phyloP scores from a whole-genome alignment of 2,329 filamentous ascomycete species.

The Sporothrix mexicana region DNA sequence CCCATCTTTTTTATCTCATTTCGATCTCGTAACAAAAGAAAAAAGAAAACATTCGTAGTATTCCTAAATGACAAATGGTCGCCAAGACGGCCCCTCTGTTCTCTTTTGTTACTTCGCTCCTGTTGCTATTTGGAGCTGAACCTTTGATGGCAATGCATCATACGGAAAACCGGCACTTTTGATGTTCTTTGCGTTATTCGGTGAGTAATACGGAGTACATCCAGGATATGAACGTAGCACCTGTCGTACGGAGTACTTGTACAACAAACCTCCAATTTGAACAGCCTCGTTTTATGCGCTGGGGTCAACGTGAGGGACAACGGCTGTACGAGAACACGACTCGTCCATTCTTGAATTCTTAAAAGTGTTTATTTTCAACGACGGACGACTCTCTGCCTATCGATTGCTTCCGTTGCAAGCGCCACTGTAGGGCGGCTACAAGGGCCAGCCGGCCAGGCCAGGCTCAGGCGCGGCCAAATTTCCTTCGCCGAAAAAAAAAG shows the following conservation, averaged over 20 bases:
- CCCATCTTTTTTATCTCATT: neutral
- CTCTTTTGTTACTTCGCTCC: neutral
- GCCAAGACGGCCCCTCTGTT: slow-evolving; percentile 8
- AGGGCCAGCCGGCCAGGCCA: neutral
- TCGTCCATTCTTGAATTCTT: neutral
- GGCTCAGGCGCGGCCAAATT: neutral
- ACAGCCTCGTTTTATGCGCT: slow-evolving; percentile 23
- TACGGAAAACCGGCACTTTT: slow-evolving; percentile 9
- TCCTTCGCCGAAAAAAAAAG: neutral
- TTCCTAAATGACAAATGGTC: slow-evolving; percentile 4
- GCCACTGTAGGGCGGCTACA: slow-evolving; percentile 18
- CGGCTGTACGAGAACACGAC: neutral
- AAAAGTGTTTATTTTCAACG: slow-evolving; percentile 12
- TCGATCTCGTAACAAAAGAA: slow-evolving; percentile 2
- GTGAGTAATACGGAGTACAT: neutral
- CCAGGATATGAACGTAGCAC: neutral
- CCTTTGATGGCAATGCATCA: slow-evolving; percentile 4
- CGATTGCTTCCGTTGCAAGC: neutral
- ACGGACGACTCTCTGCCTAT: slow-evolving; percentile 1
- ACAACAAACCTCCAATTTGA: neutral
- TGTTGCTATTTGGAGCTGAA: neutral
- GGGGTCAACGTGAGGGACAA: neutral
- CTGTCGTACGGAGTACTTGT: neutral
- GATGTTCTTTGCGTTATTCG: neutral
- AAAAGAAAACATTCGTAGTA: neutral